A percentile compares a stretch with the other conserved stretches of the same genome.
These are phyloP conservation scores for sorghum (Sorghum bicolor) DNA, from an alignment of 176 grass and related monocot species.

Conservation along the genomic window DNA sequence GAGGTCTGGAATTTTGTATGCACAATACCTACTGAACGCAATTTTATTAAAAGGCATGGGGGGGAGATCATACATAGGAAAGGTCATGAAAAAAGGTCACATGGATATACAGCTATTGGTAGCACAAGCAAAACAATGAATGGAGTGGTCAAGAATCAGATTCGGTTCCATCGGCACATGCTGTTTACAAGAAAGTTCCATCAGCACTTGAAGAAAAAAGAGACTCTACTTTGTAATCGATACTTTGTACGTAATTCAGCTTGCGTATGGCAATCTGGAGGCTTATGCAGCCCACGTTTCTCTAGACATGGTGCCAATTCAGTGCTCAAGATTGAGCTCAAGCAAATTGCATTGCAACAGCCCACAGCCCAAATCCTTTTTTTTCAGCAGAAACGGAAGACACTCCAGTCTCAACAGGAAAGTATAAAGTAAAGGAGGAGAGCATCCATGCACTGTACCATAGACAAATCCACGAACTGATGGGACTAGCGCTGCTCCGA, in stretches of 20 bases:
- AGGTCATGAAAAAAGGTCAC: neutral
- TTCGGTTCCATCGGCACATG: neutral
- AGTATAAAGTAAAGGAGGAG: no score
- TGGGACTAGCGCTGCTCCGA: conserved; percentile 32
- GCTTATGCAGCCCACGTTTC: neutral
- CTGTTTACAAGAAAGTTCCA: neutral
- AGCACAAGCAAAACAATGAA: neutral
- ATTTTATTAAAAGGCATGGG: neutral
- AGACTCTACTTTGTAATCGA: neutral
- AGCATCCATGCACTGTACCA: conserved; percentile 13
- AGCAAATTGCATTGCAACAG: conserved; percentile 11
- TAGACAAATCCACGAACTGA: conserved; percentile 1
- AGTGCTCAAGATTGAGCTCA: neutral
- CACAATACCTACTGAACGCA: neutral
- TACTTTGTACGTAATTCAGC: neutral
- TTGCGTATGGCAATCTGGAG: neutral
- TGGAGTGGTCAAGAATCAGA: neutral
- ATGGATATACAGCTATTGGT: neutral
- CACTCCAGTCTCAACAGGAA: neutral
- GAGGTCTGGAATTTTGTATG: neutral
- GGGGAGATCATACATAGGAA: neutral
- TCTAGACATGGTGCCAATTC: neutral
- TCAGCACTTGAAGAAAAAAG: neutral
- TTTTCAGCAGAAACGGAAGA: conserved; percentile 7
- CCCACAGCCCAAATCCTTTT: conserved; percentile 18